These are phyloP conservation scores for Crucihimalaya himalaica DNA, from an alignment of 345 rosid species.

Conservation along the genomic window DNA sequence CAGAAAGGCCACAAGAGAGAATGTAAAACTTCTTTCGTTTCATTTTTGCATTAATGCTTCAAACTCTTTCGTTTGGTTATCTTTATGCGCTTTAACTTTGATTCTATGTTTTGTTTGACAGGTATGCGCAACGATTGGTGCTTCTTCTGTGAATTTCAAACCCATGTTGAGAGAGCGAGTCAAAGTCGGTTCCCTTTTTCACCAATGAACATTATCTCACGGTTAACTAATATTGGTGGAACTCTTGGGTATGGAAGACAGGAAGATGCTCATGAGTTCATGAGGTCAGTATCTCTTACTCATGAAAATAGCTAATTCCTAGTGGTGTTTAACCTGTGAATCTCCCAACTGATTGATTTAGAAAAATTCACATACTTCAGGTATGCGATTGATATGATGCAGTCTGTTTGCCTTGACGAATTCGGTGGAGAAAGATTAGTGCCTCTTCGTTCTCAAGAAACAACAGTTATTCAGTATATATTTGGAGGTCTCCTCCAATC, in stretches of 20 bases:
- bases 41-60: not conserved
- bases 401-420: constrained; percentile 91
- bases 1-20: constrained; percentile 80
- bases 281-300: constrained; percentile 60
- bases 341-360: not conserved
- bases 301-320: not conserved
- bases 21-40: constrained; percentile 50
- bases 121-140: constrained; percentile 93
- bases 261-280: constrained; percentile 99
- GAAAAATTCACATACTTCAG: constrained; percentile 42
- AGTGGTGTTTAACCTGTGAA: constrained; percentile 1
- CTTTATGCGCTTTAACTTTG: not conserved
- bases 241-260: constrained; percentile 97
- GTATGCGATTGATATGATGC: constrained; percentile 94
- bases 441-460: constrained; percentile 67
- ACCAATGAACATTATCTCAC: constrained; percentile 76
- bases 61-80: not conserved
- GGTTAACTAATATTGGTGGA: constrained; percentile 84
- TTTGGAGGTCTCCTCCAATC: constrained; percentile 96
- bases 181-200: constrained; percentile 71
- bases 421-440: constrained; percentile 93
- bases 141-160: constrained; percentile 83
- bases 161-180: constrained; percentile 74
- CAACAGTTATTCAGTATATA: constrained; percentile 88
- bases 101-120: constrained; percentile 46